These are phyloP conservation scores for Extremus antarcticus DNA, from an alignment of 495 filamentous ascomycete genomes.

Conservation along the genomic window DNA sequence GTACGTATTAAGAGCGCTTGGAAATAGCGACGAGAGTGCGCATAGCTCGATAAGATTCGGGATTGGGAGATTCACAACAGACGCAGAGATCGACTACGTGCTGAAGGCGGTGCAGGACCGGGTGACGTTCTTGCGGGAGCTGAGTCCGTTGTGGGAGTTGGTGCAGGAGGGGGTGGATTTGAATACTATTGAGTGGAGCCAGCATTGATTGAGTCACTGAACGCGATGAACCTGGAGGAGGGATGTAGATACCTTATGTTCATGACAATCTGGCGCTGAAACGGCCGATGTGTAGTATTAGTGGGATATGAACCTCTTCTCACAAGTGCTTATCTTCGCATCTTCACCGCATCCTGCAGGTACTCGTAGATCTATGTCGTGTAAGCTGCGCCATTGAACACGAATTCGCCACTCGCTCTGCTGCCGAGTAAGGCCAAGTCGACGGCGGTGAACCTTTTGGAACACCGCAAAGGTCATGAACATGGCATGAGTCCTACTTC, in stretches of 20 bases:
- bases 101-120: constrained; percentile 84
- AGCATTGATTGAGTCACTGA: constrained; percentile 50
- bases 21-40: constrained; percentile 91
- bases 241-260: neutral
- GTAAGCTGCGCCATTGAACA: no score
- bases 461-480: no score
- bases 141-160: constrained; percentile 95
- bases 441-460: no score
- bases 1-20: constrained; percentile 87
- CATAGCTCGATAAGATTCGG: constrained; percentile 97
- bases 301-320: neutral
- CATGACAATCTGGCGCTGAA: neutral
- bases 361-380: no score
- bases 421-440: no score
- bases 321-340: no score
- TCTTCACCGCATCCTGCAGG: no score
- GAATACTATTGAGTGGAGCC: constrained; percentile 95
- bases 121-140: constrained; percentile 83
- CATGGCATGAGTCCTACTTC: no score
- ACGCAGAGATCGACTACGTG: constrained; percentile 93
- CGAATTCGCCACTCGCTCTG: no score
- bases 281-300: neutral
- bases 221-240: neutral
- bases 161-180: constrained; percentile 94
- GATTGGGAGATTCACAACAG: constrained; percentile 93